Percentiles rank a stretch among this genome's conserved stretches.
These are phyloP conservation scores for Xerocomus minutiporus DNA, from an alignment of 1,284 basidiomycete species.

Conservation along the genomic window DNA sequence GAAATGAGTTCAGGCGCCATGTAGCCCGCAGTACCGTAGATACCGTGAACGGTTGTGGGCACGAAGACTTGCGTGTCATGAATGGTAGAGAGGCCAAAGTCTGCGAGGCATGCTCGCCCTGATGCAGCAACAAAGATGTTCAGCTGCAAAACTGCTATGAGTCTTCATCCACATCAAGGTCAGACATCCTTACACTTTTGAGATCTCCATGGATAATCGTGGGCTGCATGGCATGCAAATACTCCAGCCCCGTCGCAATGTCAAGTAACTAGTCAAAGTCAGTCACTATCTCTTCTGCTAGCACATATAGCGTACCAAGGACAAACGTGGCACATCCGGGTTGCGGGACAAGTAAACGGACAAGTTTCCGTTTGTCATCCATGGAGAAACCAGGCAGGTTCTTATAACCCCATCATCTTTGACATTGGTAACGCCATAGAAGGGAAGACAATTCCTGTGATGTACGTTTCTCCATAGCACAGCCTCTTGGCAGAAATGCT, in stretches of 20 bases:
- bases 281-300: not conserved
- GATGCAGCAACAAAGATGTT: conserved; percentile 27
- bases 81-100: conserved; percentile 25
- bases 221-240: conserved; percentile 37
- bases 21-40: conserved; percentile 24
- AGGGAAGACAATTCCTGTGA: conserved; percentile 27
- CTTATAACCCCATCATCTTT: conserved; percentile 7
- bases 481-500: conserved; percentile 29
- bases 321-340: conserved; percentile 29
- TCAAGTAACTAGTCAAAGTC: conserved; percentile 34
- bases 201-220: conserved; percentile 45
- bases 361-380: conserved; percentile 37
- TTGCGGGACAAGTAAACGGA: conserved; percentile 34
- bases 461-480: conserved; percentile 30
- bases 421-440: conserved; percentile 24
- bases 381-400: conserved; percentile 28
- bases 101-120: conserved; percentile 27
- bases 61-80: conserved; percentile 16
- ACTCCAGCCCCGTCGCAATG: conserved; percentile 38
- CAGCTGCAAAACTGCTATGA: conserved; percentile 10
- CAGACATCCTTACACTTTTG: conserved; percentile 35
- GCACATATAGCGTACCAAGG: conserved; percentile 29
- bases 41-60: conserved; percentile 12
- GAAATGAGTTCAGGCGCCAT: conserved; percentile 28
- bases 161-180: not conserved